These are phyloP conservation scores for Penicillium dipodomyicola DNA, from an alignment of 495 filamentous ascomycete genomes.

Conservation along the genomic window DNA sequence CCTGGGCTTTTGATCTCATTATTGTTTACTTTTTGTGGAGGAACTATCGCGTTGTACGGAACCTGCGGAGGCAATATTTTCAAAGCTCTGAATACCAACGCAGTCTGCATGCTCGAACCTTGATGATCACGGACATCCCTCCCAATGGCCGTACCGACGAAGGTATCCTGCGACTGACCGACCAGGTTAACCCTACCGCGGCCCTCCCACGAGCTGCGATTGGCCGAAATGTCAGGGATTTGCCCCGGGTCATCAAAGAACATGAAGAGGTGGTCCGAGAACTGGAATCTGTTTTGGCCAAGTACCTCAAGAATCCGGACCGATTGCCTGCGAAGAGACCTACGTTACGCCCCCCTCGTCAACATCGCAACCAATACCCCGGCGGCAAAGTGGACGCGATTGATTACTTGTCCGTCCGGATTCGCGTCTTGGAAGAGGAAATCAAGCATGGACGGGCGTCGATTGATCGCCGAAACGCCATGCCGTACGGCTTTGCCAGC, in stretches of 20 bases:
- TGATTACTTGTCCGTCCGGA: constrained; percentile 84
- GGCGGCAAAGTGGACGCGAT: constrained; percentile 79
- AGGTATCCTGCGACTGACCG: constrained; percentile 77
- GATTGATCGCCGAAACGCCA: constrained; percentile 81
- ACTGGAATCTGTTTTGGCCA: constrained; percentile 79
- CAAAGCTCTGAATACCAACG: constrained; percentile 84
- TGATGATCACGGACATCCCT: constrained; percentile 92
- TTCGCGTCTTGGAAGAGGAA: constrained; percentile 75
- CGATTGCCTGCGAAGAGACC: constrained; percentile 77
- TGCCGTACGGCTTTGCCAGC: constrained; percentile 92
- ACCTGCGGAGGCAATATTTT: constrained; percentile 74
- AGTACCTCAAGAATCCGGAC: constrained; percentile 84
- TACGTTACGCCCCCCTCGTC: constrained; percentile 71
- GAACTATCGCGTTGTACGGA: constrained; percentile 74
- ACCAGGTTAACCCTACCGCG: constrained; percentile 68
- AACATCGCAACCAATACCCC: constrained; percentile 49
- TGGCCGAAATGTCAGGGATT: constrained; percentile 84
- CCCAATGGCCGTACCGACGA: constrained; percentile 71
- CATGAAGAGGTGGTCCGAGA: constrained; percentile 78
- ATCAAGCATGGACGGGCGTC: constrained; percentile 78
- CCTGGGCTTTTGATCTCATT: constrained; percentile 74
- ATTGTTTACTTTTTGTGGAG: constrained; percentile 82
- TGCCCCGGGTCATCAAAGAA: constrained; percentile 79
- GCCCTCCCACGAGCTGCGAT: constrained; percentile 77
- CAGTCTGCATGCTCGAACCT: constrained; percentile 82